Conservation (phyloP, 2,329 filamentous ascomycete genomes). For the Massarina eburnea region DNA sequence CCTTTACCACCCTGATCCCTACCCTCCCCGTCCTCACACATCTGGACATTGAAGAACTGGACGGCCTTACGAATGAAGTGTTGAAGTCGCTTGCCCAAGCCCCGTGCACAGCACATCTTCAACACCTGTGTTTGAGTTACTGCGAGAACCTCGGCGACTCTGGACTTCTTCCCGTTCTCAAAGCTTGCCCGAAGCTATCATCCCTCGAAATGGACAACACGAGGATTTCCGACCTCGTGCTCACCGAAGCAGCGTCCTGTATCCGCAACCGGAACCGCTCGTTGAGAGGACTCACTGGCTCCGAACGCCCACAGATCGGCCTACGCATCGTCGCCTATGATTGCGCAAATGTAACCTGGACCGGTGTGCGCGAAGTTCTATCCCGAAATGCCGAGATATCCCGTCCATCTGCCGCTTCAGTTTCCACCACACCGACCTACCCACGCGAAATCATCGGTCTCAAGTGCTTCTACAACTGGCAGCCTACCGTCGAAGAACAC, state of each 20-base stretch:
- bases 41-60: conserved; percentile 85
- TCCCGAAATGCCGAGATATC: conserved; percentile 78
- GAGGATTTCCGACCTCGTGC: conserved; percentile 79
- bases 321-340: conserved; percentile 84
- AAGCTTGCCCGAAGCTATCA: conserved; percentile 68
- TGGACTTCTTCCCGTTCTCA: conserved; percentile 81
- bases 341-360: conserved; percentile 90
- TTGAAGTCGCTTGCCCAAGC: conserved; percentile 75
- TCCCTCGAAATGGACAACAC: conserved; percentile 92
- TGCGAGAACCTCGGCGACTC: conserved; percentile 83
- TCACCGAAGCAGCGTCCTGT: conserved; percentile 82
- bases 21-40: conserved; percentile 78
- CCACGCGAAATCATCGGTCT: conserved; percentile 79
- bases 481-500: conserved; percentile 93
- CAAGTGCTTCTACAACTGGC: conserved; percentile 94
- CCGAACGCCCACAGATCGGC: conserved; percentile 53
- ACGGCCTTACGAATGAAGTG: conserved; percentile 72
- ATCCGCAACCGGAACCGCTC: conserved; percentile 65
- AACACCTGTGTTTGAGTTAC: conserved; percentile 85
- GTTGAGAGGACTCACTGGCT: conserved; percentile 33
- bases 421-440: conserved; percentile 53
- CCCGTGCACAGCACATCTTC: conserved; percentile 69
- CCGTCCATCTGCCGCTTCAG: conserved; percentile 45
- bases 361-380: conserved; percentile 82
- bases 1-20: conserved; percentile 70